Evolutionary conservation across 495 filamentous ascomycete genomes (phyloP).

Genomic region (Aspergillus haitiensis): DNA sequence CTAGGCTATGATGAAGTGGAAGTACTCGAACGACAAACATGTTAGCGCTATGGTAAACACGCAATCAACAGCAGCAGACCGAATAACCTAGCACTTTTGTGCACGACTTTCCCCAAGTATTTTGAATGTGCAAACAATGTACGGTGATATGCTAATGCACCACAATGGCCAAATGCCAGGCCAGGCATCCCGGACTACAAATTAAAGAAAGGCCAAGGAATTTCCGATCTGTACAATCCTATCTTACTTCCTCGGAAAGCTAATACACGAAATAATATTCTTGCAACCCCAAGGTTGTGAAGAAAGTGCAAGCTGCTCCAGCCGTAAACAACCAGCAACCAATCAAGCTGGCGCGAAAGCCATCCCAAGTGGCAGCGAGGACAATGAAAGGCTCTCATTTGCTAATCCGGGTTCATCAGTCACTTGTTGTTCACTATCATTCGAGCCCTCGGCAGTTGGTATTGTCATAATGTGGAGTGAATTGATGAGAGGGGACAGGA

Average conservation of each 20-base stretch:
- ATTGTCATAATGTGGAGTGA: too few relatives aligned
- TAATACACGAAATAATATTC: slow-evolving; percentile 30
- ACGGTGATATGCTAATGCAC: too few relatives aligned
- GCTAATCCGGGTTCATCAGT: not conserved
- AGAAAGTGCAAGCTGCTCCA: slow-evolving; percentile 31
- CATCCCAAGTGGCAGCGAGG: slow-evolving; percentile 24
- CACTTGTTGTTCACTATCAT: too few relatives aligned
- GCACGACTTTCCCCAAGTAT: slow-evolving; percentile 3
- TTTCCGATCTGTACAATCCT: slow-evolving; percentile 50
- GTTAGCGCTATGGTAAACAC: slow-evolving; percentile 49
- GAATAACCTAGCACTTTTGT: slow-evolving; percentile 13
- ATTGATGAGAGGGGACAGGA: too few relatives aligned
- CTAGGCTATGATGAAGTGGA: slow-evolving; percentile 29
- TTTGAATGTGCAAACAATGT: not conserved
- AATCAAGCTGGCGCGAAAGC: slow-evolving; percentile 19
- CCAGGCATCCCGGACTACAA: too few relatives aligned
- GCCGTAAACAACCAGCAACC: slow-evolving; percentile 32
- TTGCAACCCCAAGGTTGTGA: slow-evolving; percentile 45
- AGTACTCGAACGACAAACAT: slow-evolving; percentile 38
- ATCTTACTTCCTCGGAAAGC: slow-evolving; percentile 23
- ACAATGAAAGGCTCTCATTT: not conserved
- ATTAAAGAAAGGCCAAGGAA: slow-evolving; percentile 34
- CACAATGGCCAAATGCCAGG: too few relatives aligned
- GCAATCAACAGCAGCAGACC: slow-evolving; percentile 17
- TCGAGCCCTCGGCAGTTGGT: too few relatives aligned